These are phyloP conservation scores for Plasmodium berghei DNA, from an alignment of 169 alveolate genomes.

Conservation along the genomic window DNA sequence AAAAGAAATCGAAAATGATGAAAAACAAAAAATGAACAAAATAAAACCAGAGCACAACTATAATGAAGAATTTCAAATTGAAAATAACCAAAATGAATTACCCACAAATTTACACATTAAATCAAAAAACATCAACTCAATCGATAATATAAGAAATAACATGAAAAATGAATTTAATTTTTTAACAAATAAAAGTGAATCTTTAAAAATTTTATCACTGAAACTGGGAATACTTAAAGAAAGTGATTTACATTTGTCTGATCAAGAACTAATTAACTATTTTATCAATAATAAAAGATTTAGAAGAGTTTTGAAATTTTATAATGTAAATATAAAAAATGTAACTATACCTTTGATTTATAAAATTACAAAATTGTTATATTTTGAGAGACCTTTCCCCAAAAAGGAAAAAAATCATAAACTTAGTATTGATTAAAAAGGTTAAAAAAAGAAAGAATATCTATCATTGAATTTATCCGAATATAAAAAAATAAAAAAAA, in stretches of 20 bases:
- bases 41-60: neutral
- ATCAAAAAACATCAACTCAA: neutral
- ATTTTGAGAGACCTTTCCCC: slow-evolving; percentile 73
- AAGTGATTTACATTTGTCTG: slow-evolving; percentile 35
- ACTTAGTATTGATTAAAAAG: slow-evolving; percentile 18
- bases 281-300: slow-evolving; percentile 42
- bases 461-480: too few relatives aligned
- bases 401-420: slow-evolving; percentile 40
- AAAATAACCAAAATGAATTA: neutral
- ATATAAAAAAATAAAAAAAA: neutral
- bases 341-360: slow-evolving; percentile 58
- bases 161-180: neutral
- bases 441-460: too few relatives aligned
- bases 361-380: slow-evolving; percentile 68
- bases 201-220: slow-evolving; percentile 30
- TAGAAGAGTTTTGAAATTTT: slow-evolving; percentile 55
- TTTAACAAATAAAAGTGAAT: slow-evolving; percentile 8
- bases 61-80: neutral
- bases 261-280: slow-evolving; percentile 31
- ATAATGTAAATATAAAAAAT: slow-evolving; percentile 37
- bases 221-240: slow-evolving; percentile 47
- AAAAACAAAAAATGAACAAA: neutral
- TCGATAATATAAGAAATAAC: neutral
- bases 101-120: neutral
- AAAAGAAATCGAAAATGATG: neutral